A percentile compares a stretch with the other conserved stretches of the same genome.
Evolutionary conservation across 257 asterid genomes (phyloP).

Genomic region (Mitragyna speciosa): DNA sequence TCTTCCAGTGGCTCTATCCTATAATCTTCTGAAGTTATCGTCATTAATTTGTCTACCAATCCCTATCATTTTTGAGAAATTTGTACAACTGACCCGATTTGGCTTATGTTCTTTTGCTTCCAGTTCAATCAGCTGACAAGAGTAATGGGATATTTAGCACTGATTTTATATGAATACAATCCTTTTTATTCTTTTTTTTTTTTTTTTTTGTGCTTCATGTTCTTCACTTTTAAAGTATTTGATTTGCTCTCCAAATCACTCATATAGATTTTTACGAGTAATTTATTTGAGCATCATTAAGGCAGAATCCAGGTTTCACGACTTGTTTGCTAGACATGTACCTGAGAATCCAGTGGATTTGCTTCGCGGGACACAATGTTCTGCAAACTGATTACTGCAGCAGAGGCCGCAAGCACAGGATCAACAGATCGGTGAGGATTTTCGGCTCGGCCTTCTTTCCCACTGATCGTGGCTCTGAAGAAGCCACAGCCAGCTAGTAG

Average conservation of each 20-base stretch:
- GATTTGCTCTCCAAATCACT: background rate
- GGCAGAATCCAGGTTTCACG: background rate
- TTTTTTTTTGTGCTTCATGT: background rate
- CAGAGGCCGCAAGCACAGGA: constrained; percentile 81
- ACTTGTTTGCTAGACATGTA: constrained; percentile 8
- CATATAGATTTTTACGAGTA: background rate
- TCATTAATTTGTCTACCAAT: too few relatives aligned
- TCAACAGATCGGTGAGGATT: constrained; percentile 44
- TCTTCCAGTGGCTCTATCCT: too few relatives aligned
- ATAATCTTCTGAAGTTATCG: too few relatives aligned
- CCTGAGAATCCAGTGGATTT: constrained; percentile 90
- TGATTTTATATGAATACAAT: too few relatives aligned
- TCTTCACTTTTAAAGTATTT: too few relatives aligned
- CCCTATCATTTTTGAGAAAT: background rate
- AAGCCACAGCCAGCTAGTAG: constrained; percentile 94
- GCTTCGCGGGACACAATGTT: constrained; percentile 88
- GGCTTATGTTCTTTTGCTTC: background rate
- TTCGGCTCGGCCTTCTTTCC: constrained; percentile 23
- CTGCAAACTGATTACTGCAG: constrained; percentile 83
- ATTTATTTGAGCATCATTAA: background rate
- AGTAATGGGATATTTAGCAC: too few relatives aligned
- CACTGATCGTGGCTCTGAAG: constrained; percentile 64
- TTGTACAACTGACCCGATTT: too few relatives aligned
- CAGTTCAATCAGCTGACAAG: background rate
- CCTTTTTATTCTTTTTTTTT: too few relatives aligned